These are phyloP conservation scores for Rhytidhysteron rufulum DNA, from an alignment of 2,329 filamentous ascomycete species.

Conservation along the genomic window DNA sequence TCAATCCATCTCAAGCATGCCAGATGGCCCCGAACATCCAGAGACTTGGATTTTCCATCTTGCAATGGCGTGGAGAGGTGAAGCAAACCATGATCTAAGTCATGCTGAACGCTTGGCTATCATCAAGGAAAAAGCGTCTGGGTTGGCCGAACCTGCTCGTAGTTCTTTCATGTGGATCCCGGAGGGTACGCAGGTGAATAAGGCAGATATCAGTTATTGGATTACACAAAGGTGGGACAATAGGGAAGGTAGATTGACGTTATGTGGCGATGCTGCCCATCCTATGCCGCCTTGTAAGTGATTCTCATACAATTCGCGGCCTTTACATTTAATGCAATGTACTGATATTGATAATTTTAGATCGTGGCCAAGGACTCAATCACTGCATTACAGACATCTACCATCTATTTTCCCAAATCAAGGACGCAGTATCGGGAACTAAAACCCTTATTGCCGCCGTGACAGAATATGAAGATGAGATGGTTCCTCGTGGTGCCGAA, in stretches of 20 bases:
- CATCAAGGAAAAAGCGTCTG: slow-evolving; percentile 23
- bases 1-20: slow-evolving; percentile 28
- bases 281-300: slow-evolving; percentile 37
- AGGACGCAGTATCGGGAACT: slow-evolving; percentile 9
- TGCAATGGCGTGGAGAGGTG: slow-evolving; percentile 24
- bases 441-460: slow-evolving; percentile 14
- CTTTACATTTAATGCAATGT: background rate
- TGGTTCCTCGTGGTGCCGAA: slow-evolving; percentile 23
- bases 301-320: background rate
- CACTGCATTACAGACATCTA: slow-evolving; percentile 34
- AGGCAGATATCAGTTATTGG: slow-evolving; percentile 33
- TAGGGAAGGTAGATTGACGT: slow-evolving; percentile 25
- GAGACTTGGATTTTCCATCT: slow-evolving; percentile 35
- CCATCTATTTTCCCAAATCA: slow-evolving; percentile 22
- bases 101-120: slow-evolving; percentile 19
- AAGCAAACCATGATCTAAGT: slow-evolving; percentile 24
- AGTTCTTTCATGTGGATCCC: slow-evolving; percentile 30
- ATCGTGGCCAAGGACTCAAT: slow-evolving; percentile 37
- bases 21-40: slow-evolving; percentile 25
- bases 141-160: slow-evolving; percentile 32
- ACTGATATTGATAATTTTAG: slow-evolving; percentile 10
- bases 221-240: slow-evolving; percentile 33
- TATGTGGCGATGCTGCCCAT: slow-evolving; percentile 38
- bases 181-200: slow-evolving; percentile 22
- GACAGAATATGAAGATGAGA: slow-evolving; percentile 22